Conservation (phyloP, 257 asterid genomes). For the Nicotiana sylvestris region DNA sequence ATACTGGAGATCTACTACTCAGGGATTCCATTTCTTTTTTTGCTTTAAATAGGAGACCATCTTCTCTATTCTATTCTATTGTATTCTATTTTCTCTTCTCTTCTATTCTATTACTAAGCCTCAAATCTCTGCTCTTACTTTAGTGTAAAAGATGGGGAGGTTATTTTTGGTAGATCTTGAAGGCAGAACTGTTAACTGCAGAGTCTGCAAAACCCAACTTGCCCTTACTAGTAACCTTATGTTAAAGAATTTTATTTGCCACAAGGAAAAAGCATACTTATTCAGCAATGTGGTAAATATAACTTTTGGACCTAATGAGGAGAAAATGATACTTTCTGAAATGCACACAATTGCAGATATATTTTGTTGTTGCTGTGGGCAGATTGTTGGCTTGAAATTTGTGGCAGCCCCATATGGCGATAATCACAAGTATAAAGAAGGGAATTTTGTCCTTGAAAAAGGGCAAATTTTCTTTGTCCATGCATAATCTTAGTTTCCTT, state of each 20-base stretch:
- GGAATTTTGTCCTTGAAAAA: too few relatives aligned
- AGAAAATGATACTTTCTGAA: conserved; percentile 74
- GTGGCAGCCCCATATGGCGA: conserved; percentile 52
- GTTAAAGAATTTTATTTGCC: conserved; percentile 67
- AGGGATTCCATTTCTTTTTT: too few relatives aligned
- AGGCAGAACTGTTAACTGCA: conserved; percentile 68
- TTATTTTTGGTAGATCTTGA: conserved; percentile 62
- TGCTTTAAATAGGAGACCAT: too few relatives aligned
- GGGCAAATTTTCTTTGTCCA: neutral
- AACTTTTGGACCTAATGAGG: conserved; percentile 58
- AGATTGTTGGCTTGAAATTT: conserved; percentile 81
- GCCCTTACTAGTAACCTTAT: conserved; percentile 49
- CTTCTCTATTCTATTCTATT: too few relatives aligned
- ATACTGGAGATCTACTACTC: too few relatives aligned
- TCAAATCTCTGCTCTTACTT: too few relatives aligned
- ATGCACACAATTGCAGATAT: conserved; percentile 73
- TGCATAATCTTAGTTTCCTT: too few relatives aligned
- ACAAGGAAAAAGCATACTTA: conserved; percentile 76
- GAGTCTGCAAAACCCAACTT: conserved; percentile 64
- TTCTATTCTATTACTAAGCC: too few relatives aligned
- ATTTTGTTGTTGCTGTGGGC: conserved; percentile 77
- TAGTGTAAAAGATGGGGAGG: conserved; percentile 55
- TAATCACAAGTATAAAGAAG: conserved; percentile 17
- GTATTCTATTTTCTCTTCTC: too few relatives aligned
- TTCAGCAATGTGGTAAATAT: conserved; percentile 59